These are phyloP conservation scores for Perilla frutescens DNA, from an alignment of 257 asterid species.

Conservation along the genomic window DNA sequence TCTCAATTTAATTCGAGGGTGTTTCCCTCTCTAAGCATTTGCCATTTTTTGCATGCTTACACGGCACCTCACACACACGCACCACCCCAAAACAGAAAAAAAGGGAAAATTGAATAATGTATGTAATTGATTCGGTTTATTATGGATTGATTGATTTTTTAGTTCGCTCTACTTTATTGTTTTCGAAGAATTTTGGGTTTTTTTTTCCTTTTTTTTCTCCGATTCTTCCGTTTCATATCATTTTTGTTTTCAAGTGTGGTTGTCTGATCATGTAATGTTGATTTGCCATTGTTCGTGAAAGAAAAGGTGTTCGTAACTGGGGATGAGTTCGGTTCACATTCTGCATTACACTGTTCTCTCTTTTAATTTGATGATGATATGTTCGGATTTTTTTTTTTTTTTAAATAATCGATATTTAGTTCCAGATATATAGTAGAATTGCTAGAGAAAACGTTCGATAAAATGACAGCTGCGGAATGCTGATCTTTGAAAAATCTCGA, in stretches of 20 bases:
- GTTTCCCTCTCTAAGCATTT: background rate
- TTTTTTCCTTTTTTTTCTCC: background rate
- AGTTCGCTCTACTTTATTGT: slow-evolving; percentile 7
- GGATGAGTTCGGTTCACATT: slow-evolving; percentile 11
- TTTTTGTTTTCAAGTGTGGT: slow-evolving; percentile 7
- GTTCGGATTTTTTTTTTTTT: background rate
- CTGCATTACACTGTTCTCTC: slow-evolving; percentile 13
- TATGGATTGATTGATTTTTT: slow-evolving; percentile 16
- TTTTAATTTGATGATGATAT: background rate
- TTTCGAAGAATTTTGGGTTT: background rate
- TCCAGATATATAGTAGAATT: background rate
- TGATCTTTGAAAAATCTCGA: background rate
- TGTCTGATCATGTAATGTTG: slow-evolving; percentile 11
- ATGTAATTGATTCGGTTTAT: slow-evolving; percentile 5
- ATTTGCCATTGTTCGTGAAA: background rate
- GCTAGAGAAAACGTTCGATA: background rate
- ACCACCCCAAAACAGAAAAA: background rate
- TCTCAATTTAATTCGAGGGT: background rate
- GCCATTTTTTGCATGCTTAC: slow-evolving; percentile 32
- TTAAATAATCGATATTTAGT: background rate
- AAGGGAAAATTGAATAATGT: background rate
- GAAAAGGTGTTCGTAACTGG: background rate
- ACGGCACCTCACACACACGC: slow-evolving; percentile 11
- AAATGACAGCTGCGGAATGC: background rate
- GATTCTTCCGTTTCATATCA: background rate